Base-by-base conservation (phyloP, 2,329 filamentous ascomycete genomes). In the Xylaria sp. region DNA sequence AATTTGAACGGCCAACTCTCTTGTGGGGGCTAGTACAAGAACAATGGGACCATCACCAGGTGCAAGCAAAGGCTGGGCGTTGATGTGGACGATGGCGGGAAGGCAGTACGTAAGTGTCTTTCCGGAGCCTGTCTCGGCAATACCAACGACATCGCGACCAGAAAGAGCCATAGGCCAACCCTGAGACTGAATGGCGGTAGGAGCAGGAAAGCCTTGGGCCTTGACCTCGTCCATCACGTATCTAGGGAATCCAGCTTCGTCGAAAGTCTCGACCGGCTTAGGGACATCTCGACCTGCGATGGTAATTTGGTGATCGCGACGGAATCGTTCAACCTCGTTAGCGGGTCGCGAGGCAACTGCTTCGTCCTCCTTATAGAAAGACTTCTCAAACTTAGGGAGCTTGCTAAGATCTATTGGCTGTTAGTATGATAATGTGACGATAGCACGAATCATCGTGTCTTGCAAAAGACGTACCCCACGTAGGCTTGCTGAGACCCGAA, bases 201-300 rank as follows among this genome's bases (percentile, higher is more conserved):
- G 96, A 64, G 91, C 92, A 71, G 92, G 89, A 83, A 99, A 99
- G 53, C 96, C 96, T 83, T 98, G 95, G 28, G 94, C 93, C 89
- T 99, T 99, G 79, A 99, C 96, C 81, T 99, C 96, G 77, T 93
- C 94, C 88, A 99, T 96, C 72, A 99, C 96, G 80, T 99, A 99
- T 76, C 90, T 89, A 51, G 96, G 96, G 85, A 99, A 99, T 51
- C 93, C 93, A 80, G 96, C 96, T 85, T 99, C 96, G 76, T 99
- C 96, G 80, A 99, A 99, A 46, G 91, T 97, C 83, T 97, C 92
- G 69, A 99, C 95, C 61, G 96, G 96, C 81, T 94, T 95, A 74
- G 96, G 96, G 17, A 98, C 90, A 74, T 96, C 88, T 70, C 74
- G 83, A 71, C 96, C 96, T 76, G 91, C 86, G 64, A 98, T 87